phyloP scores from a whole-genome alignment of 345 rosid species.

The Citrus cavaleriei region DNA sequence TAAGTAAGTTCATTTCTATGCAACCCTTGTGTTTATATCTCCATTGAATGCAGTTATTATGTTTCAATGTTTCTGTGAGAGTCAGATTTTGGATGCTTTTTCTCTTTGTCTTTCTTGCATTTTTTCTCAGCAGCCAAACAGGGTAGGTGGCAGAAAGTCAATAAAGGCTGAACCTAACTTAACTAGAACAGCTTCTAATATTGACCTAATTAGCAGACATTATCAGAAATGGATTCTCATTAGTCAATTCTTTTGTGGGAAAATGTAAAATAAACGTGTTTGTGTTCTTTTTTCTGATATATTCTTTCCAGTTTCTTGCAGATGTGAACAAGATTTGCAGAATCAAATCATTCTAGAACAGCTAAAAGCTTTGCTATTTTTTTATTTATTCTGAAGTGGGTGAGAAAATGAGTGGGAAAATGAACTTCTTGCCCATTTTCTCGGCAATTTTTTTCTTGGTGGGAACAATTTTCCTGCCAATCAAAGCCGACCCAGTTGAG shows the following conservation, averaged over 20 bases:
- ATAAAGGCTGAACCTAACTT: constrained; percentile 22
- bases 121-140: constrained; percentile 24
- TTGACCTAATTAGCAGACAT: constrained; percentile 14
- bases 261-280: not conserved
- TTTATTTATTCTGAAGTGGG: not conserved
- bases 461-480: constrained; percentile 31
- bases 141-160: constrained; percentile 29
- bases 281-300: constrained; percentile 8
- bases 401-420: constrained; percentile 23
- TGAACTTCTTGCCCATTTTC: constrained; percentile 28
- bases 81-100: not conserved
- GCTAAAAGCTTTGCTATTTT: not conserved
- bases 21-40: not conserved
- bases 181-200: constrained; percentile 13
- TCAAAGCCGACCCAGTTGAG: constrained; percentile 48
- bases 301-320: constrained; percentile 13
- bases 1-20: not conserved
- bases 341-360: constrained; percentile 6
- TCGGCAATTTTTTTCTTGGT: constrained; percentile 27
- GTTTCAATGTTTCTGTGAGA: not conserved
- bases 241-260: not conserved
- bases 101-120: not conserved
- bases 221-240: not conserved
- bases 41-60: not conserved
- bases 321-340: constrained; percentile 18